A percentile compares a stretch with the other conserved stretches of the same genome.
phyloP scores from a whole-genome alignment of 768 basidiomycete species.

The Mycena epipterygia region DNA sequence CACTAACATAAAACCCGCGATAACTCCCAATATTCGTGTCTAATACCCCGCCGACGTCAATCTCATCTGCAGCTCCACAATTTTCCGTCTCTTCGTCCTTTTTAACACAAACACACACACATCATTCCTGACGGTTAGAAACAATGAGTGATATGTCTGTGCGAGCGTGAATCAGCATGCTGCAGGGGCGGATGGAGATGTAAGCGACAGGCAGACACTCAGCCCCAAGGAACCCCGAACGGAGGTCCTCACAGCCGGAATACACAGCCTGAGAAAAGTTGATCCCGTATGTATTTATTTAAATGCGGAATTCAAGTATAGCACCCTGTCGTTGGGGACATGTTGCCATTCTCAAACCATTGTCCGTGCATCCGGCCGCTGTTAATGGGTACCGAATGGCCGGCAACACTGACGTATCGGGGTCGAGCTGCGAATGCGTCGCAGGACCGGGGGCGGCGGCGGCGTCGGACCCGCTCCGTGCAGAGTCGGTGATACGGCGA shows the following conservation, averaged over 20 bases:
- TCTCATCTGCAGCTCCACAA: background rate
- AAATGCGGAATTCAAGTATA: background rate
- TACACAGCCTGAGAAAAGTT: slow-evolving; percentile 25
- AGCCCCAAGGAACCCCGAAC: slow-evolving; percentile 22
- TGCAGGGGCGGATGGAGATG: slow-evolving; percentile 13
- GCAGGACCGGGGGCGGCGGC: background rate
- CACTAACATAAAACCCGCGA: too few species aligned
- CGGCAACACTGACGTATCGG: background rate
- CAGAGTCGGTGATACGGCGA: background rate
- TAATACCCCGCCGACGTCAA: too few species aligned
- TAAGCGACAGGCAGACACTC: background rate
- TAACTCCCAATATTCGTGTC: background rate
- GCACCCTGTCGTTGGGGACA: background rate
- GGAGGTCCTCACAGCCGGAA: slow-evolving; percentile 18
- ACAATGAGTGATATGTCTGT: slow-evolving; percentile 26
- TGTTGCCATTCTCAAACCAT: background rate
- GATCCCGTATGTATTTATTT: slow-evolving; percentile 22
- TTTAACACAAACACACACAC: background rate
- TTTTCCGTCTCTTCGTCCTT: background rate
- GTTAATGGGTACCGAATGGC: background rate
- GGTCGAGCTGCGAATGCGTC: background rate
- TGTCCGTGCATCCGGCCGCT: too few species aligned
- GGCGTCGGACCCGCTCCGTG: background rate
- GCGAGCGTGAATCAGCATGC: slow-evolving; percentile 27
- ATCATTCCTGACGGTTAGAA: background rate